These are phyloP conservation scores for Angomonas ambiguus DNA, from an alignment of 208 protist species.

Conservation along the genomic window DNA sequence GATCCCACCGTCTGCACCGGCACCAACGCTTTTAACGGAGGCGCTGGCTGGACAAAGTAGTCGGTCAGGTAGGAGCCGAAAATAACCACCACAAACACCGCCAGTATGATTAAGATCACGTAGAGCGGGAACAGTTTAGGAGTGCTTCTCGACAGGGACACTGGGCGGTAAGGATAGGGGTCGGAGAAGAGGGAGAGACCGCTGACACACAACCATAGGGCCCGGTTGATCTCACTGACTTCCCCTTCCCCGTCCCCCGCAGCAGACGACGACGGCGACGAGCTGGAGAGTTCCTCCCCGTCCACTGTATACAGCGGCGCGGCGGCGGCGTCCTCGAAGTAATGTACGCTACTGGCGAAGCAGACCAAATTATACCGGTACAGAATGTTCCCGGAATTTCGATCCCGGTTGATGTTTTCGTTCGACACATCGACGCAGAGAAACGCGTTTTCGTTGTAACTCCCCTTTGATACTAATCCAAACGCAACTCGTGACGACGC, in stretches of 20 bases:
- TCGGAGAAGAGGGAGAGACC: not conserved
- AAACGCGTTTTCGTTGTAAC: slow-evolving; percentile 5
- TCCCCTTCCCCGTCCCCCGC: too few relatives aligned
- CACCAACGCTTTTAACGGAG: slow-evolving; percentile 31
- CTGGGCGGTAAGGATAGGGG: not conserved
- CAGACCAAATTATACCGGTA: not conserved
- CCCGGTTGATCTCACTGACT: not conserved
- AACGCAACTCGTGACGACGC: not conserved
- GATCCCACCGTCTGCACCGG: slow-evolving; percentile 13
- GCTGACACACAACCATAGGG: not conserved
- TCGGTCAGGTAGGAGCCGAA: slow-evolving; percentile 36
- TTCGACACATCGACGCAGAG: not conserved
- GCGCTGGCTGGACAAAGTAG: slow-evolving; percentile 56
- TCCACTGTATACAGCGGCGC: not conserved
- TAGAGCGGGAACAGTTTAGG: slow-evolving; percentile 17
- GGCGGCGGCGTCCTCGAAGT: not conserved
- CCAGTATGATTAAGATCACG: slow-evolving; percentile 39
- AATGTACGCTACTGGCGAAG: not conserved
- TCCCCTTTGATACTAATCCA: not conserved
- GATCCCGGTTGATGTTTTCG: not conserved
- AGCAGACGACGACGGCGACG: too few relatives aligned
- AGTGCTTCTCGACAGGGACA: not conserved
- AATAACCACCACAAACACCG: slow-evolving; percentile 29
- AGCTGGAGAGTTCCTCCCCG: not conserved
- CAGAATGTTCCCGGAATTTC: not conserved